These are phyloP conservation scores for Cordyceps javanica DNA, from an alignment of 2,329 filamentous ascomycete genomes.

Conservation along the genomic window DNA sequence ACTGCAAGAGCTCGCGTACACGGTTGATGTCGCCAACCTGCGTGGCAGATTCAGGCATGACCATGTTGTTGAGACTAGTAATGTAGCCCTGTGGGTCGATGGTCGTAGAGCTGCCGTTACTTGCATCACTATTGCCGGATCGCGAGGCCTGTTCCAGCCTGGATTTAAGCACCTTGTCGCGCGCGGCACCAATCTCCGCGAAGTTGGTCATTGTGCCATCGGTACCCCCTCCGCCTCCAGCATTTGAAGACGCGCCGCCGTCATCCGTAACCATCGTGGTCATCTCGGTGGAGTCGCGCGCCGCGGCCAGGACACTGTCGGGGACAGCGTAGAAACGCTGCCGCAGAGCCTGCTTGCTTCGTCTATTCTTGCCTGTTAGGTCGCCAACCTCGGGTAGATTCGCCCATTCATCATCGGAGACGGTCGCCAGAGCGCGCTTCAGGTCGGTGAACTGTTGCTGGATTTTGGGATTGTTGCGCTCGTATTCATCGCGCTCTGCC, in stretches of 20 bases:
- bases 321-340: constrained; percentile 94
- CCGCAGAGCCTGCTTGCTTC: constrained; percentile 74
- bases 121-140: constrained; percentile 54
- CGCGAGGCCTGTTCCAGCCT: constrained; percentile 83
- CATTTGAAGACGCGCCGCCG: constrained; percentile 36
- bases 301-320: constrained; percentile 87
- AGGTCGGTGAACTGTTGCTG: constrained; percentile 96
- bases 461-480: constrained; percentile 96
- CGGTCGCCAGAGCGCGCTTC: constrained; percentile 79
- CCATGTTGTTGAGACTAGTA: constrained; percentile 79
- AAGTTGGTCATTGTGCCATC: constrained; percentile 98
- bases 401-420: constrained; percentile 95
- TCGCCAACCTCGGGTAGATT: constrained; percentile 94
- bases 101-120: constrained; percentile 75
- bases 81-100: constrained; percentile 96
- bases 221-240: constrained; percentile 36
- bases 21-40: constrained; percentile 94
- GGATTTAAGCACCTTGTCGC: constrained; percentile 94
- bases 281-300: constrained; percentile 72
- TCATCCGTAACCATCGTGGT: constrained; percentile 87
- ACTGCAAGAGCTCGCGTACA: constrained; percentile 86
- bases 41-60: constrained; percentile 70
- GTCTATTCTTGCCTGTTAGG: constrained; percentile 86
- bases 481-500: constrained; percentile 88
- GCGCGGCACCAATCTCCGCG: constrained; percentile 89